These are phyloP conservation scores for Patellaria atrata DNA, from an alignment of 495 filamentous ascomycete species.

Conservation along the genomic window DNA sequence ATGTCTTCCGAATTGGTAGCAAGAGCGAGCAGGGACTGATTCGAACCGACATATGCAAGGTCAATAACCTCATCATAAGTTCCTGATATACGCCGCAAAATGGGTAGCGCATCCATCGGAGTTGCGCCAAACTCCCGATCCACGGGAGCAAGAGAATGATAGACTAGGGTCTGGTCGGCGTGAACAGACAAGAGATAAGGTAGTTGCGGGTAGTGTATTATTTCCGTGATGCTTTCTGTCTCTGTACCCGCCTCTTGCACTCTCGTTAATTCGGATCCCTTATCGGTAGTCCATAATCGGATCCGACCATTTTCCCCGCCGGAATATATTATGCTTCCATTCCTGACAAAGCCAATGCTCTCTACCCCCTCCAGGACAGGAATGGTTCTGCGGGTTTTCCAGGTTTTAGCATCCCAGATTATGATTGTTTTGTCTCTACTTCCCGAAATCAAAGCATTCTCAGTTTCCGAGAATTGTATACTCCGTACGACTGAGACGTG, in stretches of 20 bases:
- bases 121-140: slow-evolving; percentile 27
- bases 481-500: slow-evolving; percentile 85
- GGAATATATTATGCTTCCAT: slow-evolving; percentile 57
- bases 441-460: slow-evolving; percentile 70
- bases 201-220: slow-evolving; percentile 45
- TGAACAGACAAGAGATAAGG: slow-evolving; percentile 69
- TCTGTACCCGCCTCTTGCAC: slow-evolving; percentile 53
- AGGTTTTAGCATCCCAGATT: slow-evolving; percentile 71
- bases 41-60: slow-evolving; percentile 64
- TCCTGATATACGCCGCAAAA: slow-evolving; percentile 68
- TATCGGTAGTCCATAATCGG: slow-evolving; percentile 65
- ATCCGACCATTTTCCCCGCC: slow-evolving; percentile 75
- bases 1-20: slow-evolving; percentile 93
- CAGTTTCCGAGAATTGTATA: slow-evolving; percentile 60
- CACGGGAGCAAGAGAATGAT: slow-evolving; percentile 42
- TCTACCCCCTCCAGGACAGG: slow-evolving; percentile 79
- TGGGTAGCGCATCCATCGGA: slow-evolving; percentile 31
- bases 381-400: slow-evolving; percentile 71
- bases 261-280: slow-evolving; percentile 61
- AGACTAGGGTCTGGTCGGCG: slow-evolving; percentile 67
- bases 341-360: slow-evolving; percentile 59
- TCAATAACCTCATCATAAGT: slow-evolving; percentile 98
- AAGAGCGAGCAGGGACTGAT: slow-evolving; percentile 68
- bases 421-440: slow-evolving; percentile 89
- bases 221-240: slow-evolving; percentile 60